Conservation (phyloP, 1,284 basidiomycete genomes). For the Ustilago loliicola region DNA sequence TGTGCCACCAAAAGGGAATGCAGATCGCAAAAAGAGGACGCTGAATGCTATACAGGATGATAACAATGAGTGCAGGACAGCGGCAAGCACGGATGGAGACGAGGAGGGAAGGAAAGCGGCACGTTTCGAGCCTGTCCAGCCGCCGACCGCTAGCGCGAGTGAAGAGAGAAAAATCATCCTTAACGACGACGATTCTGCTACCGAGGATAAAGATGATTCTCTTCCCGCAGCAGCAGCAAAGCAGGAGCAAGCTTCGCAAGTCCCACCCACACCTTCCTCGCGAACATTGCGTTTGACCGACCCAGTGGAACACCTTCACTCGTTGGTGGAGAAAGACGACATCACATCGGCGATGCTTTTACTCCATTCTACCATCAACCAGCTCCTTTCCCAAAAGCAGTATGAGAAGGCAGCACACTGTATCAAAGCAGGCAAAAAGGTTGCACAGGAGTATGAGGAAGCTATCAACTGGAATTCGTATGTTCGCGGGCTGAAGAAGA, state of each 20-base stretch:
- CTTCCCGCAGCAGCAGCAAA: slow-evolving; percentile 5
- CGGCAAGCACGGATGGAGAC: background rate
- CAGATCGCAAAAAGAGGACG: slow-evolving; percentile 39
- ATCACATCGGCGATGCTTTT: slow-evolving; percentile 46
- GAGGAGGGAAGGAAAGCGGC: slow-evolving; percentile 18
- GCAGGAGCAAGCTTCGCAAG: slow-evolving; percentile 3
- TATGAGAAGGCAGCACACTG: slow-evolving; percentile 28
- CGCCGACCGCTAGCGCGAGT: background rate
- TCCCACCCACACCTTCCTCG: background rate
- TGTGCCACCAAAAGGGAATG: slow-evolving; percentile 44
- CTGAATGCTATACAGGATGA: slow-evolving; percentile 38
- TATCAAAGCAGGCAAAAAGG: slow-evolving; percentile 34
- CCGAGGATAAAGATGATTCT: slow-evolving; percentile 48
- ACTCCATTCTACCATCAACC: slow-evolving; percentile 46
- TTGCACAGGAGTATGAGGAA: slow-evolving; percentile 49
- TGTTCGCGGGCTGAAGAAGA: slow-evolving; percentile 33
- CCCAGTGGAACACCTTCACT: slow-evolving; percentile 37
- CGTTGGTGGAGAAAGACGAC: slow-evolving; percentile 46
- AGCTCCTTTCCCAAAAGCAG: slow-evolving; percentile 26
- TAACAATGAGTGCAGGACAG: background rate
- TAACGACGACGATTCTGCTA: slow-evolving; percentile 37
- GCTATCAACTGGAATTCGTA: slow-evolving; percentile 51
- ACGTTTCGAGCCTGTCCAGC: slow-evolving; percentile 10
- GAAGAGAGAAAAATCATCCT: slow-evolving; percentile 18
- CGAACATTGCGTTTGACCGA: slow-evolving; percentile 23